Base-by-base conservation (phyloP, 2,329 filamentous ascomycete genomes). In the Pyricularia pennisetigena region DNA sequence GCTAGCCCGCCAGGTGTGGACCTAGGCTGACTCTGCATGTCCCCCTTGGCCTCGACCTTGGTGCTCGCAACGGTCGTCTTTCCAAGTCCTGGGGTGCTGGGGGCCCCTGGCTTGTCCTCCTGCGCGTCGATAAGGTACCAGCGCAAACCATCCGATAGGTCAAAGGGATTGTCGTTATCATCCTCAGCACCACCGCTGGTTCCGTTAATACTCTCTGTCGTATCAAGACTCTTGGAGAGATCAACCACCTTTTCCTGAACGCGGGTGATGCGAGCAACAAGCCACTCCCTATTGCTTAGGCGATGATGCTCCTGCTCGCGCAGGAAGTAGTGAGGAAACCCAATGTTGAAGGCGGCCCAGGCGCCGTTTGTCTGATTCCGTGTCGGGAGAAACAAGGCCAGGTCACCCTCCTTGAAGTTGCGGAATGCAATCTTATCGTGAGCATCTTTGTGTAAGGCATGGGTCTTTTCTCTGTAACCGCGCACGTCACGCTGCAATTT, bases 311-410 rank as follows among this genome's bases (percentile, higher is more conserved):
- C 94, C 76, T 96, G 91, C 78, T 99, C 95, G 49, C 93, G 91
- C 2, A 99, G 84, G 80, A 99, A 99, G 80, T 95, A 98, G 77
- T 99, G 95, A 9, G 95, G 95, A 70, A 94, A 97, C 1, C 94
- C 94, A 35, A 99, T 92, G 74, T 99, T 99, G 84, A 99, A 99
- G 0, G 95, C 95, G 5, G 95, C 95, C 95, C 95, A 99, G 0
- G 95, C 94, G 20, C 94, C 91, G 4, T 93, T 95, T 54, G 91
- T 92, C 78, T 98, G 94, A 76, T 97, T 98, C 49, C 94, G 86
- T 0, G 95, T 99, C 0, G 95, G 95, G 59, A 99, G 81, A 81
- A 99, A 99, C 2, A 99, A 79, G 14, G 94, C 95, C 16, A 99
- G 84, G 75, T 99, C 95, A 8, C 95, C 94, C 78, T 97, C 94